Base-by-base conservation (phyloP, 2,329 filamentous ascomycete species). In the Parastagonospora nodorum region DNA sequence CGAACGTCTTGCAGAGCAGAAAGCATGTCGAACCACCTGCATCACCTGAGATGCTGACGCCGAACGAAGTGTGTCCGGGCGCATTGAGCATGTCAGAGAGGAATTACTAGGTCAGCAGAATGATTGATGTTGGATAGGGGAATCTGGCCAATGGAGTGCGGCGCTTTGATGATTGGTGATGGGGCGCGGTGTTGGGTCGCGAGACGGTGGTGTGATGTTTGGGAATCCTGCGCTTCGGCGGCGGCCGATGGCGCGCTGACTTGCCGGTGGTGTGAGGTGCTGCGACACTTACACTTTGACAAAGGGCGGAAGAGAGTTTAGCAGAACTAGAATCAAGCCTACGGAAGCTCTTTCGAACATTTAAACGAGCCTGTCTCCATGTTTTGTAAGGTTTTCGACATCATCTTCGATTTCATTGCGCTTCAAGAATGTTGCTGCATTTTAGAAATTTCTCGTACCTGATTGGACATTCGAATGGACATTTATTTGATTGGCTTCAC, bases 151-250 rank as follows among this genome's bases (percentile, higher is more conserved):
- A 27, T 14, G 15, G 31, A 5, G 10, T 14, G 7, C 11, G 6
- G 11, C 5, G 29, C 16, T 19, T 19, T 14, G 28, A 16, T 27
- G n/a, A 15, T 42, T 28, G 11, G 33, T 37, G 29, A 33, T 37
- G 49, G n/a, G 12, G 35, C 35, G 38, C 43, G 38, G 43, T 28
- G 16, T 32, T 46, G 43, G 14, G 47, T 63, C 51, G 57, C 12
- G 50, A 57, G 62, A 66, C 24, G 44, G 59, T 68, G 64, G 63
- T 63, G 63, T 66, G 63, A 66, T 54, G 35, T 41, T 52, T 45
- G 39, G 36, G 41, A 14, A 32, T n/a, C n/a, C 37, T 49, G 48
- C 49, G 48, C 38, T 37, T 50, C 62, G 64, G 64, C 61, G 51
- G 30, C 43, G 36, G 49, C 61, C 57, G 61, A 57, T 45, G 54